phyloP scores from a whole-genome alignment of 164 flowering plant genomes.

The Annona squamosa region DNA sequence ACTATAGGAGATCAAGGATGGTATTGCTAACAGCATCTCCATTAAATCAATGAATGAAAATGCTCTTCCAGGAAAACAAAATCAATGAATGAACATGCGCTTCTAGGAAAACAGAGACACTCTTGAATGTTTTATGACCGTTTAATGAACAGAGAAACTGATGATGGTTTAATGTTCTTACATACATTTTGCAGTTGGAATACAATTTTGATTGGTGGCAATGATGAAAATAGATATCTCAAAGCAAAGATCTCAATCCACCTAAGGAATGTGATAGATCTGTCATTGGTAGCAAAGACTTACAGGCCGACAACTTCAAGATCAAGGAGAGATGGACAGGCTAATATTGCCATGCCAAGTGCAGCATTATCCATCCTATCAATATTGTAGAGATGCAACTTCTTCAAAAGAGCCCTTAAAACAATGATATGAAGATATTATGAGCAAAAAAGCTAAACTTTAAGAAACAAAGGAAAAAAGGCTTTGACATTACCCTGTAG shows the following conservation, averaged over 20 bases:
- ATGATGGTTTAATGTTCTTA: too few relatives aligned
- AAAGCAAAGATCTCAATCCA: background rate
- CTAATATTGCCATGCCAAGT: constrained; percentile 56
- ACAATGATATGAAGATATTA: constrained; percentile 12
- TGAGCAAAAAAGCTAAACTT: background rate
- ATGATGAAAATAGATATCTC: background rate
- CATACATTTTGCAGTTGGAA: too few relatives aligned
- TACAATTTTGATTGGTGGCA: too few relatives aligned
- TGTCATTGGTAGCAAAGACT: constrained; percentile 22
- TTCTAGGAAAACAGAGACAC: too few relatives aligned
- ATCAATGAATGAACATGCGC: too few relatives aligned
- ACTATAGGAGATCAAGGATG: too few relatives aligned
- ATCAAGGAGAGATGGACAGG: constrained; percentile 73
- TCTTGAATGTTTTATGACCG: too few relatives aligned
- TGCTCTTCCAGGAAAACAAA: too few relatives aligned
- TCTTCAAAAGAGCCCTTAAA: constrained; percentile 60
- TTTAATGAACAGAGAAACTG: too few relatives aligned
- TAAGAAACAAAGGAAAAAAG: background rate
- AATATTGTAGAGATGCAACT: constrained; percentile 75
- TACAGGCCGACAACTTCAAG: constrained; percentile 92
- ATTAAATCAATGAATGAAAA: too few relatives aligned
- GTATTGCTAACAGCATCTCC: too few relatives aligned
- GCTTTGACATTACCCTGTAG: constrained; percentile 55
- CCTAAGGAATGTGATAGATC: background rate
- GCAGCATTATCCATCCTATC: constrained; percentile 71